A percentile compares a stretch with the other conserved stretches of the same genome.
These are phyloP conservation scores for Dothistroma pini DNA, from an alignment of 2,329 filamentous ascomycete species.

Conservation along the genomic window DNA sequence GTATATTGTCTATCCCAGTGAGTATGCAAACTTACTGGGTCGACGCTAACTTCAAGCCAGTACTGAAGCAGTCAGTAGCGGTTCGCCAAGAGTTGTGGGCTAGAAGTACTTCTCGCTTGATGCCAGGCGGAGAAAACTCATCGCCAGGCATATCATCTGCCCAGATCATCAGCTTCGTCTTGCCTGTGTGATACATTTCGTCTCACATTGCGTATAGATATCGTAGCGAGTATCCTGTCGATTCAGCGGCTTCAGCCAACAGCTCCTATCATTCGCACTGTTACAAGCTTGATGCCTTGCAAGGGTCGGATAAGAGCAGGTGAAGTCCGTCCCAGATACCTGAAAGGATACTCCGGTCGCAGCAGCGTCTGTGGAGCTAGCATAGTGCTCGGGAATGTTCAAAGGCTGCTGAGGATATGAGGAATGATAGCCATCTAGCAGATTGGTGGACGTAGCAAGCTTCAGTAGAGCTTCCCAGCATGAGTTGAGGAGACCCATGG, in stretches of 20 bases:
- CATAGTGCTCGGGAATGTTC: constrained; percentile 7
- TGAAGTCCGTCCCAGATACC: constrained; percentile 18
- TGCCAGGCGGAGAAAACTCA: constrained; percentile 19
- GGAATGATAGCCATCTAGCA: constrained; percentile 6
- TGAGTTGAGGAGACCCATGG: constrained; percentile 19
- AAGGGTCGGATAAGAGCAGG: constrained; percentile 17
- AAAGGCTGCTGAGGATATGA: constrained; percentile 10
- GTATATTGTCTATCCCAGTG: constrained; percentile 27
- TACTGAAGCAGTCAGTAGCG: constrained; percentile 39
- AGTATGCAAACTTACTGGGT: constrained; percentile 40
- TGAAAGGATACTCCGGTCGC: constrained; percentile 11
- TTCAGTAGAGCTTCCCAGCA: constrained; percentile 19
- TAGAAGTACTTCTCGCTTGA: constrained; percentile 27
- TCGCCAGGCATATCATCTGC: constrained; percentile 17
- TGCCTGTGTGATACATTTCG: not conserved
- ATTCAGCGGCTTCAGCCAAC: constrained; percentile 24
- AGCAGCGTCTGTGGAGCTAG: not conserved
- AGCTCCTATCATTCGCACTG: constrained; percentile 24
- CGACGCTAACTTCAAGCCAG: constrained; percentile 40
- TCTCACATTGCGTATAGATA: constrained; percentile 30
- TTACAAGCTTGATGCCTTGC: constrained; percentile 22
- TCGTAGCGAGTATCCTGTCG: constrained; percentile 23
- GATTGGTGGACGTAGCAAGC: constrained; percentile 8
- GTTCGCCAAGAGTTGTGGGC: not conserved
- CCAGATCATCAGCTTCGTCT: not conserved